These are phyloP conservation scores for Vigna angularis DNA, from an alignment of 306 rosid species.

Conservation along the genomic window DNA sequence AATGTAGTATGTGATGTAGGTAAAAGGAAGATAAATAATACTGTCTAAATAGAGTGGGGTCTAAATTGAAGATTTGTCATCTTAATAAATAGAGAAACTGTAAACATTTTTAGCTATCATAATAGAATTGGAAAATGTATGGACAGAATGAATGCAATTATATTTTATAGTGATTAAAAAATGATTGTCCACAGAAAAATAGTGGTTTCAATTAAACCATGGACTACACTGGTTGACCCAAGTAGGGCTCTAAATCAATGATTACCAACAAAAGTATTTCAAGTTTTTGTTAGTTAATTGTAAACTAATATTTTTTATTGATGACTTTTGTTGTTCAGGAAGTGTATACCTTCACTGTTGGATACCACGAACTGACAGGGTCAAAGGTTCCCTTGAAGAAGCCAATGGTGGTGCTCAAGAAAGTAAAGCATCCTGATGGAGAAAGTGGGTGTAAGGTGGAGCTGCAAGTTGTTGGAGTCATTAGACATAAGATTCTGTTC, in stretches of 20 bases:
- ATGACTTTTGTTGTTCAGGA: slow-evolving; percentile 52
- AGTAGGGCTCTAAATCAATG: not conserved
- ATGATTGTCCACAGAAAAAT: slow-evolving; percentile 1
- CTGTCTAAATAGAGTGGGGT: not conserved
- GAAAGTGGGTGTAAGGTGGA: slow-evolving; percentile 50
- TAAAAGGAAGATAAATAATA: not conserved
- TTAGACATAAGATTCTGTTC: slow-evolving; percentile 80
- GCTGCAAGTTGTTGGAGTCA: slow-evolving; percentile 78
- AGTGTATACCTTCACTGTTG: slow-evolving; percentile 77
- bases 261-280: not conserved
- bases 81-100: not conserved
- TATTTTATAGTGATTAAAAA: not conserved
- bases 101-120: not conserved
- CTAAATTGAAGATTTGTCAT: not conserved
- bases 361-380: slow-evolving; percentile 91
- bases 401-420: slow-evolving; percentile 80
- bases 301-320: not conserved
- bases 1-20: not conserved
- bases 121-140: not conserved
- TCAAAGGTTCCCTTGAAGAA: slow-evolving; percentile 79
- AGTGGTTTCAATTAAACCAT: not conserved
- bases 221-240: slow-evolving; percentile 4
- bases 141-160: slow-evolving; percentile 10
- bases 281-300: not conserved
- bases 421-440: slow-evolving; percentile 50